Evolutionary conservation across 257 asterid species (phyloP).

Genomic region (Mentha longifolia): DNA sequence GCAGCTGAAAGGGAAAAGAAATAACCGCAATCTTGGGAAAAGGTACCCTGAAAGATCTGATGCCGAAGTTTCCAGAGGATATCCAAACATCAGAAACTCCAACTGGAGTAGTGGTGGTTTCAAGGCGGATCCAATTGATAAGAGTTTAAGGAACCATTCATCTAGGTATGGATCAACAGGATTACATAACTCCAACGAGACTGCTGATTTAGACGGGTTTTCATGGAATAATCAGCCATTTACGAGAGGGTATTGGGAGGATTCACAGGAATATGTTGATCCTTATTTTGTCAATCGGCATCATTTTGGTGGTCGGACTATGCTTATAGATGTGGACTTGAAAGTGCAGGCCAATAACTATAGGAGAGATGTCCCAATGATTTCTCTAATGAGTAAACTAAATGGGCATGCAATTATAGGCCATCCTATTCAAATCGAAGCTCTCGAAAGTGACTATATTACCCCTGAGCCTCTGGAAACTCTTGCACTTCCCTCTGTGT

Average conservation of each 20-base stretch:
- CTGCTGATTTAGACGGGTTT: constrained; percentile 48
- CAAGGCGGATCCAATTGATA: constrained; percentile 44
- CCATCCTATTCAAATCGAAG: constrained; percentile 86
- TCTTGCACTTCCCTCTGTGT: constrained; percentile 66
- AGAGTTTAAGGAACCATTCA: constrained; percentile 39
- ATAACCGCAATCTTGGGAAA: constrained; percentile 62
- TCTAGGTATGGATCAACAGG: constrained; percentile 55
- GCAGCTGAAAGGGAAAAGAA: constrained; percentile 86
- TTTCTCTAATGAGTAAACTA: constrained; percentile 79
- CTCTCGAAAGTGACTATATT: constrained; percentile 62
- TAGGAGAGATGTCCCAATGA: constrained; percentile 75
- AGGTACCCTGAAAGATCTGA: constrained; percentile 57
- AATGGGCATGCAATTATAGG: constrained; percentile 92
- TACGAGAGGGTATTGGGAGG: constrained; percentile 67
- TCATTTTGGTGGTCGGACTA: constrained; percentile 49
- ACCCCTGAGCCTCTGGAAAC: constrained; percentile 52
- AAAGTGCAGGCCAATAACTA: constrained; percentile 82
- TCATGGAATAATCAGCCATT: constrained; percentile 54
- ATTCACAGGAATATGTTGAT: constrained; percentile 49
- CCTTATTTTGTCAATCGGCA: constrained; percentile 46
- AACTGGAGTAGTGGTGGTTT: constrained; percentile 47
- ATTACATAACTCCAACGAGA: constrained; percentile 39
- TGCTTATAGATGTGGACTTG: constrained; percentile 80
- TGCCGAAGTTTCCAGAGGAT: constrained; percentile 48
- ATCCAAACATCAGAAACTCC: constrained; percentile 43